Evolutionary conservation across 805 yeast genomes (phyloP).

Genomic region (Hanseniaspora singularis): DNA sequence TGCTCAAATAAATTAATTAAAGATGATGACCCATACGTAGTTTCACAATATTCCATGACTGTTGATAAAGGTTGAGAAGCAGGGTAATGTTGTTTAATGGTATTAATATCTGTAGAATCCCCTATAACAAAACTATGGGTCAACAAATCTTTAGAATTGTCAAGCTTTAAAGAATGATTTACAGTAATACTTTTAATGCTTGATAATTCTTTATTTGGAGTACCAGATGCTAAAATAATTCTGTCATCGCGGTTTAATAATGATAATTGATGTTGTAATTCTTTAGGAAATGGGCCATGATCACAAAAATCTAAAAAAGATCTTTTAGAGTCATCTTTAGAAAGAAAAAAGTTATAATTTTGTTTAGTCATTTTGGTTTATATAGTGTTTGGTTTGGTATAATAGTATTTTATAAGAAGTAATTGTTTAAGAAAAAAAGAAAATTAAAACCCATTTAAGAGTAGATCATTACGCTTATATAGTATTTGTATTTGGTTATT

Average conservation of each 20-base stretch:
- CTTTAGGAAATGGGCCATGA: slow-evolving; percentile 18
- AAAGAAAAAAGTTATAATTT: not conserved
- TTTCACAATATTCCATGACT: slow-evolving; percentile 37
- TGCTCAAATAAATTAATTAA: slow-evolving; percentile 35
- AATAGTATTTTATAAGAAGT: too few relatives aligned
- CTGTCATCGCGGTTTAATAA: slow-evolving; percentile 19
- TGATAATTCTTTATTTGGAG: slow-evolving; percentile 1
- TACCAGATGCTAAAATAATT: not conserved
- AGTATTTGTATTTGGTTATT: too few relatives aligned
- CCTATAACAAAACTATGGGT: not conserved
- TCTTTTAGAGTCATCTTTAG: not conserved
- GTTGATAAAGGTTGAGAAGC: slow-evolving; percentile 42
- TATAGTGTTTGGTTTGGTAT: too few relatives aligned
- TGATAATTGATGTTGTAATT: slow-evolving; percentile 35
- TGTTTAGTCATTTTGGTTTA: not conserved
- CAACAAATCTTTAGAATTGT: not conserved
- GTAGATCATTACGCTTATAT: too few relatives aligned
- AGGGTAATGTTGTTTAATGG: slow-evolving; percentile 31
- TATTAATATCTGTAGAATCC: slow-evolving; percentile 28
- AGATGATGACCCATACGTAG: slow-evolving; percentile 44
- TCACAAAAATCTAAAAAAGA: not conserved
- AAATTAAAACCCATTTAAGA: too few relatives aligned
- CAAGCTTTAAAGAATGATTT: not conserved
- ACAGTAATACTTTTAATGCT: slow-evolving; percentile 1
- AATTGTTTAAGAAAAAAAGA: too few relatives aligned